phyloP scores from a whole-genome alignment of 345 rosid species.

The Zanthoxylum bungeanum region DNA sequence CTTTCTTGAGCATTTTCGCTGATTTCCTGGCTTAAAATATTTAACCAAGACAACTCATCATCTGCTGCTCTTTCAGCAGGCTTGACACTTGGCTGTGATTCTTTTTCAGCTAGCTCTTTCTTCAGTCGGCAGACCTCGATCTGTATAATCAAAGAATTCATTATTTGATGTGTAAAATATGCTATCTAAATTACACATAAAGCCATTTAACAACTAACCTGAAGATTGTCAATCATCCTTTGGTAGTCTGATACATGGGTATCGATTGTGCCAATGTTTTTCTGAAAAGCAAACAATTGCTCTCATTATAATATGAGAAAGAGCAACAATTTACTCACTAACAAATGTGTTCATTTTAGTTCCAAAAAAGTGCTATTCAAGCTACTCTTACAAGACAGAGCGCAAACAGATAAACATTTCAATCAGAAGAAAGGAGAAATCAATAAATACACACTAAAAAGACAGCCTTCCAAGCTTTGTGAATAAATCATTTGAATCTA shows the following conservation, averaged over 20 bases:
- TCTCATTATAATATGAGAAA: neutral
- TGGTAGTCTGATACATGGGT: constrained; percentile 93
- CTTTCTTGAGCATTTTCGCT: constrained; percentile 96
- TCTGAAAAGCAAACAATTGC: constrained; percentile 36
- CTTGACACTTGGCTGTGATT: constrained; percentile 64
- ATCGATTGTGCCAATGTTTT: constrained; percentile 89
- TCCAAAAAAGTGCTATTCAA: neutral
- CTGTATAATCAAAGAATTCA: constrained; percentile 35
- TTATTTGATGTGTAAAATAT: neutral
- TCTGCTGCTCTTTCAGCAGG: constrained; percentile 74
- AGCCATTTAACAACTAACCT: constrained; percentile 40
- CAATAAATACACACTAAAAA: neutral
- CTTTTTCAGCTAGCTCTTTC: constrained; percentile 85
- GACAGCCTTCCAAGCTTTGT: neutral
- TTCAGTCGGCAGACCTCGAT: constrained; percentile 77
- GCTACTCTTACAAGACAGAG: neutral
- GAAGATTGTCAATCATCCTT: constrained; percentile 94
- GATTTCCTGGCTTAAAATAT: constrained; percentile 82
- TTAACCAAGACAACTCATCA: constrained; percentile 86
- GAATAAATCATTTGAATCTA: neutral
- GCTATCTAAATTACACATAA: neutral
- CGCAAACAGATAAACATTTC: neutral
- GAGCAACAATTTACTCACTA: neutral
- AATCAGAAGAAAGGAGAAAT: neutral
- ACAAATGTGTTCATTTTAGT: too few relatives aligned